Evolutionary conservation across 305 asterid genomes (phyloP).

Genomic region (Solanum chacoense): DNA sequence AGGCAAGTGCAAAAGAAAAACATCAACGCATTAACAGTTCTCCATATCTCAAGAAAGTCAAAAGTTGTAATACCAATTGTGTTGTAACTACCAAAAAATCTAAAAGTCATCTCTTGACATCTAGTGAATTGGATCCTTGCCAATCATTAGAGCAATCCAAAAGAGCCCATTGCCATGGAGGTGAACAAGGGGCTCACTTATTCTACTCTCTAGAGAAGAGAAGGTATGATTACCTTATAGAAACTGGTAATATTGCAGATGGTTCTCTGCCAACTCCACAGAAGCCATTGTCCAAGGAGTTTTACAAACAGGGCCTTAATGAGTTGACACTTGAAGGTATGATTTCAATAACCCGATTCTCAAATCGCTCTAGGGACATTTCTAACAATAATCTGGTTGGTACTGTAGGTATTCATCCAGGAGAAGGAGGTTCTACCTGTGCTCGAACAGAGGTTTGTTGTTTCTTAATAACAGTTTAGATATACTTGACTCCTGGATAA

Average conservation of each 20-base stretch:
- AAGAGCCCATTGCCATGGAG: conserved; percentile 12
- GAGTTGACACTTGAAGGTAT: conserved; percentile 41
- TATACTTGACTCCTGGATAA: background rate
- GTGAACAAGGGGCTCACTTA: conserved; percentile 17
- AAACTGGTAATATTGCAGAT: conserved; percentile 11
- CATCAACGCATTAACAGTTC: background rate
- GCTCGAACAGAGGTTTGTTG: conserved; percentile 58
- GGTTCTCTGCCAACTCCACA: conserved; percentile 11
- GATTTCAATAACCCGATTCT: conserved; percentile 6
- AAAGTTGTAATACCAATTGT: background rate
- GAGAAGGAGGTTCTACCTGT: conserved; percentile 25
- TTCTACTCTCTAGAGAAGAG: conserved; percentile 19
- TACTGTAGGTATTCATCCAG: conserved; percentile 18
- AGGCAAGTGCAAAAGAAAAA: conserved; percentile 13
- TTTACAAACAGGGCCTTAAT: conserved; percentile 39
- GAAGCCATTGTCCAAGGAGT: conserved; percentile 29
- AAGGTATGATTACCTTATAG: conserved; percentile 7
- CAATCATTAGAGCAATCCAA: conserved; percentile 17
- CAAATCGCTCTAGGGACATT: background rate
- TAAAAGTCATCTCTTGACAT: conserved; percentile 1
- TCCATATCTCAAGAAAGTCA: background rate
- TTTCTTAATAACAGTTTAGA: background rate
- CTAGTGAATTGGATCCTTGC: conserved; percentile 21
- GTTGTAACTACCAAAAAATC: conserved; percentile 1
- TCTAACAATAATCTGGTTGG: conserved; percentile 6